These are phyloP conservation scores for Lactarius deliciosus DNA, from an alignment of 768 basidiomycete genomes.

Conservation along the genomic window DNA sequence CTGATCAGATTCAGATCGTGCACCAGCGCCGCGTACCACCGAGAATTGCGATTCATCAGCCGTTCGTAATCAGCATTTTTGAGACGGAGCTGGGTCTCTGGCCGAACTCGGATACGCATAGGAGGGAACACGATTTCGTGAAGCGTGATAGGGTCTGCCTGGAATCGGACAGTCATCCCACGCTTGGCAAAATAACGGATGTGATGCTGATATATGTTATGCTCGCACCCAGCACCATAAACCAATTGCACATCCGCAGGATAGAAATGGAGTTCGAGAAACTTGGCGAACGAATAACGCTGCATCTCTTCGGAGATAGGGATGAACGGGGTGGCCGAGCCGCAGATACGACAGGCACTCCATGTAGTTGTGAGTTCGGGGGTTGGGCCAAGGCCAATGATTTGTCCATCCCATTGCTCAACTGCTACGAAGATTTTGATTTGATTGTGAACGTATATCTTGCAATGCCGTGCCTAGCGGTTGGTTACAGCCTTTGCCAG, in stretches of 20 bases:
- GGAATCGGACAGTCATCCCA: constrained; percentile 85
- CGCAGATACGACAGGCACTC: constrained; percentile 81
- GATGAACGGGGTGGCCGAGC: constrained; percentile 81
- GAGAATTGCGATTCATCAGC: constrained; percentile 65
- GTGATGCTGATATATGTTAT: constrained; percentile 93
- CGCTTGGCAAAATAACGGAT: constrained; percentile 85
- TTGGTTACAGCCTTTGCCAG: constrained; percentile 81
- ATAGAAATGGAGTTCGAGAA: constrained; percentile 95
- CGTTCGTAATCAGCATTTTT: constrained; percentile 90
- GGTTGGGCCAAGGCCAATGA: constrained; percentile 57
- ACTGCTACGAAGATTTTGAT: constrained; percentile 80
- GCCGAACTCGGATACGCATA: constrained; percentile 78
- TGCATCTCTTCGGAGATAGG: constrained; percentile 90
- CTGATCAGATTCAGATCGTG: constrained; percentile 75
- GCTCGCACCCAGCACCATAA: constrained; percentile 87
- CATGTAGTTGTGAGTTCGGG: constrained; percentile 87
- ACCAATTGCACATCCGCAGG: constrained; percentile 82
- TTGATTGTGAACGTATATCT: constrained; percentile 88
- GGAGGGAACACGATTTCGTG: constrained; percentile 91
- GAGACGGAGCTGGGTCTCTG: constrained; percentile 83
- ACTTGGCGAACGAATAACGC: constrained; percentile 92
- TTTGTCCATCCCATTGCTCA: constrained; percentile 84
- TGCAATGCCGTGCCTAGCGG: constrained; percentile 81
- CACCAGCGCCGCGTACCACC: constrained; percentile 74
- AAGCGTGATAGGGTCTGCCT: constrained; percentile 76